Percentiles rank a stretch among this genome's conserved stretches.
Conservation (phyloP, 2,329 filamentous ascomycete species). For the Keithomyces neogunnii region DNA sequence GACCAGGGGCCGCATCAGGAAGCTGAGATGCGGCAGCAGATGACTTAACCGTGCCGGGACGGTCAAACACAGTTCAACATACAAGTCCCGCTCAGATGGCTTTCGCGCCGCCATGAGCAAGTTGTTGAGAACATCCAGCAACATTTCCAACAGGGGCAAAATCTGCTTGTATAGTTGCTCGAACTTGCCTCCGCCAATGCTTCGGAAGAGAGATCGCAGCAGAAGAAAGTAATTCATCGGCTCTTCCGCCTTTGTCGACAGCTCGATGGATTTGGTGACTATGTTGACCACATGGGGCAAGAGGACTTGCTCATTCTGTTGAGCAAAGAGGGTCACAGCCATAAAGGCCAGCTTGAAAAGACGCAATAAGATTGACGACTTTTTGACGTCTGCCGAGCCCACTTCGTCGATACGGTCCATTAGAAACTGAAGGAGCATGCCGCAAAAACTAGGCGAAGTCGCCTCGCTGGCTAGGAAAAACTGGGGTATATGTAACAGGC, state of each 20-base stretch:
- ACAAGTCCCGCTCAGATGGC: conserved; percentile 84
- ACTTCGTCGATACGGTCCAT: conserved; percentile 97
- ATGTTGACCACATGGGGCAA: conserved; percentile 95
- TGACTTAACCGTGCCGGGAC: conserved; percentile 93
- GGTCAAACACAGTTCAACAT: conserved; percentile 93
- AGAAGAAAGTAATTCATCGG: conserved; percentile 98
- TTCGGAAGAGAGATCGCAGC: conserved; percentile 83
- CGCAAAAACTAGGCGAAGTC: conserved; percentile 93
- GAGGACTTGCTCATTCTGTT: conserved; percentile 91
- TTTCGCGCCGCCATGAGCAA: conserved; percentile 84
- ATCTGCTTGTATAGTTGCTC: conserved; percentile 99
- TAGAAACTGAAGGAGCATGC: conserved; percentile 93
- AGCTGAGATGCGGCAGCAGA: conserved; percentile 87
- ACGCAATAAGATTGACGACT: conserved; percentile 83
- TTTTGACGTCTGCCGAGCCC: conserved; percentile 82
- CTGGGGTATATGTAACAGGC: conserved; percentile 88
- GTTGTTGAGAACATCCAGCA: conserved; percentile 94
- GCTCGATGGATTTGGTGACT: conserved; percentile 91
- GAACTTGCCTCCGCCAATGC: conserved; percentile 94
- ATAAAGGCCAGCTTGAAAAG: conserved; percentile 99
- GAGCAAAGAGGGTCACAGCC: conserved; percentile 93
- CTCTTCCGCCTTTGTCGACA: conserved; percentile 91
- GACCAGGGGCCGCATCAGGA: conserved; percentile 95
- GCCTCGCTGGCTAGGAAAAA: conserved; percentile 99
- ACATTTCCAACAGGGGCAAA: conserved; percentile 89